Conservation (phyloP, 306 rosid species). For the Carpinus fangiana region DNA sequence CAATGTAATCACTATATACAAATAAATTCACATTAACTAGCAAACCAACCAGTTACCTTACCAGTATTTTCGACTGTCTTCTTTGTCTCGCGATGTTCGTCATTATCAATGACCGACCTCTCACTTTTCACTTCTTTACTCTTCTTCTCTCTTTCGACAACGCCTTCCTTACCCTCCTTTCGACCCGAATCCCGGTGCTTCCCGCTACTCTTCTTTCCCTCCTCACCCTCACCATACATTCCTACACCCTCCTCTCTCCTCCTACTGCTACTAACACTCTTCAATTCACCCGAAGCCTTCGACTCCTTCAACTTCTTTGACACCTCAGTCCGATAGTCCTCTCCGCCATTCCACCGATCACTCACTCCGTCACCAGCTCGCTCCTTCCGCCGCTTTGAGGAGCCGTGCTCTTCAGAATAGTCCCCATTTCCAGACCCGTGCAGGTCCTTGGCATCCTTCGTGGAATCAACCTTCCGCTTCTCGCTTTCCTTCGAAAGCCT, state of each 20-base stretch:
- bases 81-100: conserved; percentile 60
- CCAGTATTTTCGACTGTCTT: conserved; percentile 74
- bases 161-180: conserved; percentile 68
- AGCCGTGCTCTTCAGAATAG: conserved; percentile 61
- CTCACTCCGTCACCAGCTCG: conserved; percentile 56
- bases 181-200: conserved; percentile 79
- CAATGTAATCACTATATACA: conserved; percentile 11
- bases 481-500: conserved; percentile 73
- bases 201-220: conserved; percentile 68
- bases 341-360: conserved; percentile 95
- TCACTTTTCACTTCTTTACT: conserved; percentile 70
- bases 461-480: conserved; percentile 76
- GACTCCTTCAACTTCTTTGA: conserved; percentile 63
- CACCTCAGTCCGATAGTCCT: conserved; percentile 61
- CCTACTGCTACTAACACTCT: conserved; percentile 69
- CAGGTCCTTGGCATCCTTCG: conserved; percentile 56
- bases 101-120: conserved; percentile 49
- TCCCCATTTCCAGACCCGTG: conserved; percentile 63
- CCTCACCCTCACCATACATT: conserved; percentile 67
- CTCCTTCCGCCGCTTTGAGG: conserved; percentile 84
- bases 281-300: conserved; percentile 61
- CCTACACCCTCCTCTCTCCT: conserved; percentile 73
- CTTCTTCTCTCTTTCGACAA: conserved; percentile 64
- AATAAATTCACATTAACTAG: conserved; percentile 1
- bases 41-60: conserved; percentile 58